Evolutionary conservation across 768 basidiomycete species (phyloP).

Genomic region (Sarcomyxa edulis): DNA sequence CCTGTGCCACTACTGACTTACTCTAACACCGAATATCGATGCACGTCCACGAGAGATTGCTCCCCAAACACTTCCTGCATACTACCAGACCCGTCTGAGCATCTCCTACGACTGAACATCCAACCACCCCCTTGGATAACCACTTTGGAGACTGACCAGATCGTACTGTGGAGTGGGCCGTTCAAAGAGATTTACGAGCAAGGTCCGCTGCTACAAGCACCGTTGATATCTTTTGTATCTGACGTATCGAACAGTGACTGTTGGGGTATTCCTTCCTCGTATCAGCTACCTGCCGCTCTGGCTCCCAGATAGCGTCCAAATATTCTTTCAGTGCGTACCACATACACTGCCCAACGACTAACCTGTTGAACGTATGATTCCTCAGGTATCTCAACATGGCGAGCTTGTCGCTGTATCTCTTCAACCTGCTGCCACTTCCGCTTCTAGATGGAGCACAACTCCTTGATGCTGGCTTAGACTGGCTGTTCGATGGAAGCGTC

Average conservation of each 20-base stretch:
- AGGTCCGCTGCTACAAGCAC: slow-evolving; percentile 32
- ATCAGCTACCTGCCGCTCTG: slow-evolving; percentile 32
- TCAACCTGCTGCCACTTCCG: slow-evolving; percentile 77
- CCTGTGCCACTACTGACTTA: slow-evolving; percentile 47
- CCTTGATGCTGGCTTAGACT: slow-evolving; percentile 26
- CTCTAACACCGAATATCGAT: slow-evolving; percentile 28
- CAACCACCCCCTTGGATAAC: slow-evolving; percentile 9
- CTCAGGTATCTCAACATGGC: slow-evolving; percentile 58
- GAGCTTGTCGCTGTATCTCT: slow-evolving; percentile 73
- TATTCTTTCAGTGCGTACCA: slow-evolving; percentile 54
- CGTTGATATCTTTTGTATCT: slow-evolving; percentile 5
- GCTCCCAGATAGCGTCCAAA: slow-evolving; percentile 29
- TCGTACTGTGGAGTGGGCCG: slow-evolving; percentile 75
- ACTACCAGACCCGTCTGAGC: slow-evolving; percentile 39
- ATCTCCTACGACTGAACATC: slow-evolving; percentile 54
- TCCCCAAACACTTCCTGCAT: slow-evolving; percentile 38
- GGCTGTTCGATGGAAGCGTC: too few species aligned
- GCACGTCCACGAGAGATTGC: slow-evolving; percentile 32
- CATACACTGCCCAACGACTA: neutral
- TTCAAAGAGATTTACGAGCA: slow-evolving; percentile 58
- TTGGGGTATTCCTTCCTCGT: slow-evolving; percentile 44
- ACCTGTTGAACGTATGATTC: neutral
- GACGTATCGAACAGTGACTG: slow-evolving; percentile 46
- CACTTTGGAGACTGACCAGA: slow-evolving; percentile 16
- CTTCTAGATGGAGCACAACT: slow-evolving; percentile 68